Conservation (phyloP, 2,329 filamentous ascomycete species). For the Trichoderma pleuroti region DNA sequence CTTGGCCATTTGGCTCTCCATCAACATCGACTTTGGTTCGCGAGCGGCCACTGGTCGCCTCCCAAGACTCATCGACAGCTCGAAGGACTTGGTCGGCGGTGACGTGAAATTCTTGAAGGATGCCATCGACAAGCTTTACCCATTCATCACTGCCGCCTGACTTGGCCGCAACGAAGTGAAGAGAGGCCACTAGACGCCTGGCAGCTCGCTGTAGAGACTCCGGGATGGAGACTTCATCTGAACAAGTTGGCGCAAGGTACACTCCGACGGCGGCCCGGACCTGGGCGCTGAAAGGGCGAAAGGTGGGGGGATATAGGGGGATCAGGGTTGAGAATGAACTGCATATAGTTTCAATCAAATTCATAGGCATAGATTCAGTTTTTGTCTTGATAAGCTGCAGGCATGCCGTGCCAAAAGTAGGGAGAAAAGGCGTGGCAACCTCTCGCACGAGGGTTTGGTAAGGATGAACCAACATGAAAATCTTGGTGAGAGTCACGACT, state of each 20-base stretch:
- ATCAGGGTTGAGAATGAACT: slow-evolving; percentile 69
- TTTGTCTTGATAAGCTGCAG: slow-evolving; percentile 59
- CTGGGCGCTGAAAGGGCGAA: slow-evolving; percentile 71
- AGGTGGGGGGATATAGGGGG: slow-evolving; percentile 77
- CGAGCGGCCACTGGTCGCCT: slow-evolving; percentile 56
- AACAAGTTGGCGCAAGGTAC: slow-evolving; percentile 63
- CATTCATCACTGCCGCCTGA: slow-evolving; percentile 74
- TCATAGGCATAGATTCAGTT: slow-evolving; percentile 37
- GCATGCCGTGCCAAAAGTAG: slow-evolving; percentile 69
- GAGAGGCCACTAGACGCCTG: slow-evolving; percentile 62
- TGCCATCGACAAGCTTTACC: slow-evolving; percentile 60
- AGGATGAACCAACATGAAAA: slow-evolving; percentile 77
- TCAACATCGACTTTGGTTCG: slow-evolving; percentile 43
- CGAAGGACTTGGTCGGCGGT: slow-evolving; percentile 76
- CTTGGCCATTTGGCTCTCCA: slow-evolving; percentile 46
- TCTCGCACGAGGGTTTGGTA: slow-evolving; percentile 82
- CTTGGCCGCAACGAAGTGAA: slow-evolving; percentile 80
- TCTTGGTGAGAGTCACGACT: slow-evolving; percentile 73
- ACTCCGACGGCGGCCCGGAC: slow-evolving; percentile 58
- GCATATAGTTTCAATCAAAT: slow-evolving; percentile 64
- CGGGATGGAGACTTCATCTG: slow-evolving; percentile 47
- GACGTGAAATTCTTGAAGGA: slow-evolving; percentile 63
- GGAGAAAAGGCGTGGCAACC: slow-evolving; percentile 78
- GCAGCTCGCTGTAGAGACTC: slow-evolving; percentile 54
- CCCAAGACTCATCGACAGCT: slow-evolving; percentile 77